Conservation (phyloP, 1,284 basidiomycete species). For the Rhodofomes roseus region DNA sequence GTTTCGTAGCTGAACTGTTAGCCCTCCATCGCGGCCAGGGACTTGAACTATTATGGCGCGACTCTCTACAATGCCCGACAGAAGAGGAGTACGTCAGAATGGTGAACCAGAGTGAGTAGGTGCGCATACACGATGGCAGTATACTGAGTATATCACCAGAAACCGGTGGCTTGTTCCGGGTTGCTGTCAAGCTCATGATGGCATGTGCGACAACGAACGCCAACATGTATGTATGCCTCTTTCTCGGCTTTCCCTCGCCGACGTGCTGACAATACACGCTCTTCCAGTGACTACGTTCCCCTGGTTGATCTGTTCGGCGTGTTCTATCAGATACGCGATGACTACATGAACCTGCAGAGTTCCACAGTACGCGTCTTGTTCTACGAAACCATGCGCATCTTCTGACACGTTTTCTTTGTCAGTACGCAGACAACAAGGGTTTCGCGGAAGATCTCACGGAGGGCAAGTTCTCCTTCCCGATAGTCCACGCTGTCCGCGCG, state of each 20-base stretch:
- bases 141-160: conserved; percentile 46
- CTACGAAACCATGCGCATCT: not conserved
- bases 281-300: conserved; percentile 79
- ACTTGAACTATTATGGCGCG: conserved; percentile 92
- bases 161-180: conserved; percentile 91
- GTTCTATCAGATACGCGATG: conserved; percentile 95
- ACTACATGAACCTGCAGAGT: conserved; percentile 95
- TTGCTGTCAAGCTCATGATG: conserved; percentile 97
- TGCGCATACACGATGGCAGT: not conserved
- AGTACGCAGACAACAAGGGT: conserved; percentile 92
- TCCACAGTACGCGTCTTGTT: conserved; percentile 57
- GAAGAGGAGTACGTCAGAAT: conserved; percentile 95
- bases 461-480: conserved; percentile 94
- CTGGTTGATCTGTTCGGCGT: conserved; percentile 94
- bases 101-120: conserved; percentile 88
- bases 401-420: conserved; percentile 2
- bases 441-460: conserved; percentile 94
- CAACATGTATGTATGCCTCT: conserved; percentile 48
- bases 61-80: conserved; percentile 87
- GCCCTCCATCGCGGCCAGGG: conserved; percentile 95
- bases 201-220: conserved; percentile 67
- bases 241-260: not conserved
- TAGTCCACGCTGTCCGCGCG: conserved; percentile 84
- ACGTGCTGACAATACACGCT: not conserved
- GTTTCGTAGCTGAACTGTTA: conserved; percentile 70